Conservation (phyloP, 2,329 filamentous ascomycete genomes). For the Penicillium sp. region DNA sequence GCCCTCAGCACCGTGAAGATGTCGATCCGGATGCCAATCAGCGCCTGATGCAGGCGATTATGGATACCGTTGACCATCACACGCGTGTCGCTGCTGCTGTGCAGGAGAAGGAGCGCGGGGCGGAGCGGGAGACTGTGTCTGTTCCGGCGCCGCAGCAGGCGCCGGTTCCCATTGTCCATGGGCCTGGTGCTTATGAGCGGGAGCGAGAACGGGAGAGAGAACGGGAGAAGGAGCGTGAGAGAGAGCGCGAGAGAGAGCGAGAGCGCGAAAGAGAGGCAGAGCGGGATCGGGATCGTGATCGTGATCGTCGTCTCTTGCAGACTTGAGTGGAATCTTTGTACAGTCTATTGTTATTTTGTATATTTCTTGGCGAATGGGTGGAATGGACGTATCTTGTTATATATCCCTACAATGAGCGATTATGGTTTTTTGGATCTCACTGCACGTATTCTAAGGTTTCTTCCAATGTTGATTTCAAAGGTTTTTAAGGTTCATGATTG, state of each 20-base stretch:
- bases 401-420: slow-evolving; percentile 12
- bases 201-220: slow-evolving; percentile 8
- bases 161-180: background rate
- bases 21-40: slow-evolving; percentile 44
- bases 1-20: slow-evolving; percentile 23
- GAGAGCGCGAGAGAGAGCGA: slow-evolving; percentile 16
- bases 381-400: slow-evolving; percentile 8
- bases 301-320: slow-evolving; percentile 33
- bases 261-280: slow-evolving; percentile 21
- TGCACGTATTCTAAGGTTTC: no score
- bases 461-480: no score
- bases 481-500: no score
- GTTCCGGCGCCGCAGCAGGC: background rate
- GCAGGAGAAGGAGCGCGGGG: slow-evolving; percentile 31
- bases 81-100: slow-evolving; percentile 37
- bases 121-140: slow-evolving; percentile 15
- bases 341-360: slow-evolving; percentile 11
- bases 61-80: slow-evolving; percentile 45
- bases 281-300: slow-evolving; percentile 27
- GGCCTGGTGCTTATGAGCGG: background rate
- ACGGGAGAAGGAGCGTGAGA: slow-evolving; percentile 18
- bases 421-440: background rate
- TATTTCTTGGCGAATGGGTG: slow-evolving; percentile 18
- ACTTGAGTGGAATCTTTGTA: slow-evolving; percentile 18
- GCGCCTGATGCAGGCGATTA: slow-evolving; percentile 44